A percentile compares a stretch with the other conserved stretches of the same genome.
phyloP scores from a whole-genome alignment of 768 basidiomycete species.

The Neoboletus subvelutipes region DNA sequence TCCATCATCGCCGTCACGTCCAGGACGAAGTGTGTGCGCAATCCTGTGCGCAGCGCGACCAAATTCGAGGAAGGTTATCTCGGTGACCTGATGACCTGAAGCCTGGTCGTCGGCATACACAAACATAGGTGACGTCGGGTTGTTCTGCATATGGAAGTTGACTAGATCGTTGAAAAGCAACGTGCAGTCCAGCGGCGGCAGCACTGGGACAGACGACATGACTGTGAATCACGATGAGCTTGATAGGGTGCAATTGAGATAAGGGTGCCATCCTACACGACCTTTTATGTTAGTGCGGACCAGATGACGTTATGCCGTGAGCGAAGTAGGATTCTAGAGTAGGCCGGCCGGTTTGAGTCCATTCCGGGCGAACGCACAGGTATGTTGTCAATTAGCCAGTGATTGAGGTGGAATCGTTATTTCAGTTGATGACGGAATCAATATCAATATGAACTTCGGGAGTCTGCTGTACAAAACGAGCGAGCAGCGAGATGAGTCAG shows the following conservation, averaged over 20 bases:
- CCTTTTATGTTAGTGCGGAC: neutral
- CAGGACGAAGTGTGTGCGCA: slow-evolving; percentile 22
- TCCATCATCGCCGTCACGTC: slow-evolving; percentile 16
- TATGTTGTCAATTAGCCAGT: neutral
- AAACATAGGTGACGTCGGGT: slow-evolving; percentile 12
- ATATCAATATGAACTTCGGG: no score
- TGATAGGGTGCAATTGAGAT: neutral
- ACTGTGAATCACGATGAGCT: neutral
- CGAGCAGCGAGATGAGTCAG: neutral
- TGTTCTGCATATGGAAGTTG: slow-evolving; percentile 18
- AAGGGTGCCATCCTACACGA: neutral
- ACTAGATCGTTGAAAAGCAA: slow-evolving; percentile 17
- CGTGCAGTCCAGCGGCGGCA: slow-evolving; percentile 17
- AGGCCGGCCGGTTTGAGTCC: neutral
- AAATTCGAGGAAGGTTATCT: slow-evolving; percentile 13
- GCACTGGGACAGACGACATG: slow-evolving; percentile 8
- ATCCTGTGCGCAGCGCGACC: slow-evolving; percentile 31
- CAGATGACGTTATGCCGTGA: neutral
- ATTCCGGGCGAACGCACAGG: neutral
- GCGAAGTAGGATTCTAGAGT: neutral
- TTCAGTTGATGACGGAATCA: neutral
- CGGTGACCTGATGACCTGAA: slow-evolving; percentile 7
- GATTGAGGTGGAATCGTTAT: neutral
- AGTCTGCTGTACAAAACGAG: neutral
- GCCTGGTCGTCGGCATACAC: slow-evolving; percentile 14